Evolutionary conservation across 805 yeast species (phyloP), one percentile per base, ranked within the genome.

Genomic region (Deakozyma indianensis): DNA sequence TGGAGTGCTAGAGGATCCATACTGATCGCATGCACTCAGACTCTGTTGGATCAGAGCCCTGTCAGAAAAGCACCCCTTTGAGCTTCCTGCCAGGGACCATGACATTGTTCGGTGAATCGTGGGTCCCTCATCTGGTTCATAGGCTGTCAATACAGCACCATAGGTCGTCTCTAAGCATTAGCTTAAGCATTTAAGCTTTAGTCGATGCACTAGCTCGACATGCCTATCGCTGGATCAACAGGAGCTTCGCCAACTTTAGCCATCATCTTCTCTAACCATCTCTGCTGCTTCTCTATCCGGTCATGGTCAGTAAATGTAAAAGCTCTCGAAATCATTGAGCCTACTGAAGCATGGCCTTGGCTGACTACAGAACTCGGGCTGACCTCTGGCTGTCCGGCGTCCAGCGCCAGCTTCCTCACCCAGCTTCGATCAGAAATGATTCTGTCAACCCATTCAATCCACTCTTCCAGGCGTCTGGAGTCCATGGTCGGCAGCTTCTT

Each of bases 371-470:
- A 32, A 5, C 5, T 20, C 16, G 20, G 38, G 18, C 38, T 32
- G 18, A 32, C 38, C 11, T 9, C 38, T 5, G 38, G 38, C 18
- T 32, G 50, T 47, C 51, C 60, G 9, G 54, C 51, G 11, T 32
- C 44, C 5, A 43, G 50, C 14, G 62, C 48, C 15, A 60, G 47
- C 20, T 50, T 41, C 29, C 49, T 46, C 22, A 63, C 49, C 64
- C 64, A 60, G 21, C 53, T 49, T 47, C 62, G 66, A 43, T 63
- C 64, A 3, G 55, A 56, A n/a, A 58, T 53, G 28, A 63, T 60
- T 41, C 51, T 51, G 28, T 54, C 52, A 14, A 56, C 56, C 64
- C 65, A 62, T 9, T 40, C 42, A 16, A 56, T 43, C 67, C 66
- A 62, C 45, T 60, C 65, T 20, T 56, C 53, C 5, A 59, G 47